Evolutionary conservation across 805 yeast species (phyloP).

Genomic region (Sugiyamaella chiloensis): DNA sequence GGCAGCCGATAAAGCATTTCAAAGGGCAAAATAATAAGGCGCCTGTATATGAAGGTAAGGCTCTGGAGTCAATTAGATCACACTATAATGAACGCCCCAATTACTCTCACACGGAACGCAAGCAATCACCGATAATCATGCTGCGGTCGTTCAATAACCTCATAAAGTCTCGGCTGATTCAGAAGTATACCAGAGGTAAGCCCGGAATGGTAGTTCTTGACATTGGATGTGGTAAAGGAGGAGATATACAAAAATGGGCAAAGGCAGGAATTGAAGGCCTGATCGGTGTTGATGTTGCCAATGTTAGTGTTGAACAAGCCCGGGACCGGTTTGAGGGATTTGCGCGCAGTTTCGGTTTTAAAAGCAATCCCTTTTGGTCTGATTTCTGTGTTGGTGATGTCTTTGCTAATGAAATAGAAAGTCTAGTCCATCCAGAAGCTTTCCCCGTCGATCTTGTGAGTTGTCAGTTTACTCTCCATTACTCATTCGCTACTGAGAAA

Average conservation of each 20-base stretch:
- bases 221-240: conserved; percentile 97
- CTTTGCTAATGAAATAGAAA: conserved; percentile 66
- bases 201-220: conserved; percentile 58
- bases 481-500: conserved; percentile 84
- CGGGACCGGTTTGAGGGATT: conserved; percentile 61
- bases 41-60: too few species aligned
- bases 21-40: too few species aligned
- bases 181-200: conserved; percentile 48
- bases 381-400: conserved; percentile 92
- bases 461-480: conserved; percentile 90
- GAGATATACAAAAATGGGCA: conserved; percentile 89
- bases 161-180: conserved; percentile 80
- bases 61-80: conserved; percentile 67
- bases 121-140: conserved; percentile 78
- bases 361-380: conserved; percentile 58
- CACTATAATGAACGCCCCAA: conserved; percentile 86
- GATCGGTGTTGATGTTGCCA: conserved; percentile 90
- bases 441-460: conserved; percentile 88
- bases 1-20: too few species aligned
- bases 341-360: too few species aligned
- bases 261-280: conserved; percentile 69
- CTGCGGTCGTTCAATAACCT: conserved; percentile 88
- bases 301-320: conserved; percentile 83
- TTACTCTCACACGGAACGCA: conserved; percentile 57
- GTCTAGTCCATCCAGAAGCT: conserved; percentile 65